Base-by-base conservation (phyloP, 768 basidiomycete genomes). In the Solioccasus polychromus region DNA sequence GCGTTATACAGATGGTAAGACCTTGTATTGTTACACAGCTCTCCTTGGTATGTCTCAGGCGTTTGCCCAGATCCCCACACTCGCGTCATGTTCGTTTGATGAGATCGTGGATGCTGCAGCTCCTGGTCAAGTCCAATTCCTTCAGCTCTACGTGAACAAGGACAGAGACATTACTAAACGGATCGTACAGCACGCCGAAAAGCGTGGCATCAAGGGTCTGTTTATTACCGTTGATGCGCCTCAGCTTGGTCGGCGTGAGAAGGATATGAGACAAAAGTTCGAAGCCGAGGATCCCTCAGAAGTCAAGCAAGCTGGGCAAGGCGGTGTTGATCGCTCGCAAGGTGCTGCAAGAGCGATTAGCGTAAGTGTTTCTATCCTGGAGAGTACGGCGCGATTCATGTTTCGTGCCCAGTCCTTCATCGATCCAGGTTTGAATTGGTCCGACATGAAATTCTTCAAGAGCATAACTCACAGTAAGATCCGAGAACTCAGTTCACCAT, bases 141-240 rank as follows among this genome's bases (percentile, higher is more conserved):
- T 96, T 40, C 95, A 98, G 64, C 69, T 97, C 74, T 90, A 62
- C 54, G 95, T 98, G 44, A 97, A 97, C 71, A 84, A 84, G 55
- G 91, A 98, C 61, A 78, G 92, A 12, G 76, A 75, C 24, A 81
- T 92, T 48, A 96, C 94, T 5, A 83, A 85, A 65, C 80, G 83
- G 47, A 81, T 92, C 41, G 89, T 98, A 1, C 81, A 88, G 55
- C 90, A 95, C 52, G 96, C 96, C 1, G 92, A 94, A 67, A 71
- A 76, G 51, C 80, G 92, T 22, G 95, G 95, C 2, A 79, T 99
- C 60, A 94, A 92, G 64, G 95, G 78, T 4, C 71, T 98, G 11
- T 97, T 98, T 67, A 96, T 98, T 63, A 97, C 95, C 0, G 95
- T 98, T 22, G 95, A 98, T 68, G 95, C 95, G 0, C 95, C 95